Conservation (phyloP, 129 eudicot species). For the Chrysanthemum lavandulifolium region DNA sequence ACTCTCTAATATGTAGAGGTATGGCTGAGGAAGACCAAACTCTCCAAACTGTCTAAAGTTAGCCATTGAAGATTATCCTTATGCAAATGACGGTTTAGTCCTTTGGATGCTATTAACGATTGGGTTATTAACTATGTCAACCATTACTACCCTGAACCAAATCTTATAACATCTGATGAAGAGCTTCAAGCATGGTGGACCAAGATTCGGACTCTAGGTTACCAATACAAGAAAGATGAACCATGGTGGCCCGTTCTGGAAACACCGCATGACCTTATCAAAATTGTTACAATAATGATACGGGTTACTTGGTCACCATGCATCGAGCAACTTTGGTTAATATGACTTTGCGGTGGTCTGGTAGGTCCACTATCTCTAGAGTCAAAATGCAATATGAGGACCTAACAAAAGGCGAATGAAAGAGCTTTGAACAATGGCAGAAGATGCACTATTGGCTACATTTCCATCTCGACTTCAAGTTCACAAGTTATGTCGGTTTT, state of each 20-base stretch:
- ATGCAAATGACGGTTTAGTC: slow-evolving; percentile 25
- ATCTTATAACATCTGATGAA: neutral
- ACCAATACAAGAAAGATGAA: neutral
- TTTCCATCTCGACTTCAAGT: too few species aligned
- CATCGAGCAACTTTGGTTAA: too few species aligned
- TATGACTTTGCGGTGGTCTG: slow-evolving; percentile 10
- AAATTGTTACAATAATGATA: slow-evolving; percentile 24
- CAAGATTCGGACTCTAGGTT: neutral
- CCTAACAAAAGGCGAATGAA: slow-evolving; percentile 4
- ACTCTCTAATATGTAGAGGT: neutral
- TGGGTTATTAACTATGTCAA: slow-evolving; percentile 21
- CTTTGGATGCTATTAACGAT: slow-evolving; percentile 16
- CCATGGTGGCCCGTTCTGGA: neutral
- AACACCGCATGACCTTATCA: slow-evolving; percentile 2
- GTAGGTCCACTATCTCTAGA: slow-evolving; percentile 17
- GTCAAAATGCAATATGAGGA: slow-evolving; percentile 28
- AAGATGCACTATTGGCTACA: too few species aligned
- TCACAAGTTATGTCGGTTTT: too few species aligned
- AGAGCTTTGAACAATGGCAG: too few species aligned
- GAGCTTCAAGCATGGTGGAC: neutral
- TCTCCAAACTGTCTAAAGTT: slow-evolving; percentile 18
- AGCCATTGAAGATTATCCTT: slow-evolving; percentile 32
- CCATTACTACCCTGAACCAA: slow-evolving; percentile 22
- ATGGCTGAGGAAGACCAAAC: slow-evolving; percentile 26
- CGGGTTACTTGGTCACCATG: slow-evolving; percentile 19